Evolutionary conservation across 2,329 filamentous ascomycete species (phyloP).

Genomic region (Epichloe amarillans): DNA sequence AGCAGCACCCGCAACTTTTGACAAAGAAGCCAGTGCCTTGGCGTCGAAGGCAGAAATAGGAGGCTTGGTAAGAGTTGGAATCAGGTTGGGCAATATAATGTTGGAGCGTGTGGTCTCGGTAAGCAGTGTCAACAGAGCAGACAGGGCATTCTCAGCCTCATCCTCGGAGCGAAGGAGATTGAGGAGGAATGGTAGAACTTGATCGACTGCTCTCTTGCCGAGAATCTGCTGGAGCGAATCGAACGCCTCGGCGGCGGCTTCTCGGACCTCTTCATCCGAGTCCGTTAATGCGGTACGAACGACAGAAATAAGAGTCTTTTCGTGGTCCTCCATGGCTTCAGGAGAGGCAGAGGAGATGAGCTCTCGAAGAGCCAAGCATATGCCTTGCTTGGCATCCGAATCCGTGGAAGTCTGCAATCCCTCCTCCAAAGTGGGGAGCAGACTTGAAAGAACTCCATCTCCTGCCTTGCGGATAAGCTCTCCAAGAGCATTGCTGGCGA

Average conservation of each 20-base stretch:
- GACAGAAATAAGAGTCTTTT: conserved; percentile 88
- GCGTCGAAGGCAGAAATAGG: conserved; percentile 94
- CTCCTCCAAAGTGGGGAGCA: conserved; percentile 85
- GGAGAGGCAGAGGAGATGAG: conserved; percentile 79
- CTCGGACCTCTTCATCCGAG: conserved; percentile 75
- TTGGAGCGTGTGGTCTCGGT: conserved; percentile 90
- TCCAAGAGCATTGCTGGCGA: conserved; percentile 91
- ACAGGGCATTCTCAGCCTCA: conserved; percentile 81
- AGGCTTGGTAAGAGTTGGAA: conserved; percentile 79
- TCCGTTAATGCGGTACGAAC: conserved; percentile 89
- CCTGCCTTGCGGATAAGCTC: conserved; percentile 96
- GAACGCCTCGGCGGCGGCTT: conserved; percentile 93
- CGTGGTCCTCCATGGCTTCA: conserved; percentile 84
- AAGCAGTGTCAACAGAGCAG: conserved; percentile 82
- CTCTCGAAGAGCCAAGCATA: conserved; percentile 90
- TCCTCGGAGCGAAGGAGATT: conserved; percentile 76
- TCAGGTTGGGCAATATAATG: conserved; percentile 89
- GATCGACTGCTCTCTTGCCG: conserved; percentile 88
- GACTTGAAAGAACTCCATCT: conserved; percentile 75
- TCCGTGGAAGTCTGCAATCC: conserved; percentile 80
- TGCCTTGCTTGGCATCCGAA: conserved; percentile 88
- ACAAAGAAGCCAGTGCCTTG: conserved; percentile 80
- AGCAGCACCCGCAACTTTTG: conserved; percentile 75
- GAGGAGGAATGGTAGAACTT: conserved; percentile 85
- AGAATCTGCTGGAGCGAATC: conserved; percentile 87